Percentiles rank a stretch among this genome's conserved stretches.
Evolutionary conservation across 345 rosid species (phyloP).

Genomic region (Cardamine resedifolia): DNA sequence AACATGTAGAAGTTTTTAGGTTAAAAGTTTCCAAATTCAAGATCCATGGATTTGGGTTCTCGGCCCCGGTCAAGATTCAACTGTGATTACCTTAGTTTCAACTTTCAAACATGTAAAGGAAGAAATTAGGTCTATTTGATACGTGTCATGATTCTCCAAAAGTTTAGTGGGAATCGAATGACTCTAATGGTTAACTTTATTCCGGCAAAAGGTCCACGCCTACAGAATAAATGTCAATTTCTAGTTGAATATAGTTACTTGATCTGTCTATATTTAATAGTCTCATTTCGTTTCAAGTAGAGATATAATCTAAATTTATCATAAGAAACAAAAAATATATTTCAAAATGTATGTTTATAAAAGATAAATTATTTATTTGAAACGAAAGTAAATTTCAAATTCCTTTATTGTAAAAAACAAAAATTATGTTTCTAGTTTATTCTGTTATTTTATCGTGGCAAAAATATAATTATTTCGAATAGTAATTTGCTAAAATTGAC

Average conservation of each 20-base stretch:
- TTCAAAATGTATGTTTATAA: too few species aligned
- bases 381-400: too few species aligned
- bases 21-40: conserved; percentile 3
- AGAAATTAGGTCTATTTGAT: background rate
- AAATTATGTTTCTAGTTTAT: background rate
- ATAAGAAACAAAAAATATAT: too few species aligned
- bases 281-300: too few species aligned
- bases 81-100: background rate
- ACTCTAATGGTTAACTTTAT: background rate
- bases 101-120: background rate
- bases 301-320: too few species aligned
- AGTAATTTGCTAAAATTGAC: background rate
- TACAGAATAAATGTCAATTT: background rate
- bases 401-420: too few species aligned
- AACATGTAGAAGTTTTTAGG: background rate
- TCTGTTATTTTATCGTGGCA: background rate
- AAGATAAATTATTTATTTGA: too few species aligned
- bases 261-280: too few species aligned
- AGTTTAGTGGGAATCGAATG: conserved; percentile 9
- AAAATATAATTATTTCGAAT: background rate
- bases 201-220: background rate
- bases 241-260: background rate
- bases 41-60: background rate
- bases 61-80: conserved; percentile 2
- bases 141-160: background rate